Conservation (phyloP, 78 protist species). For the Anaeramoeba flamelloides region DNA sequence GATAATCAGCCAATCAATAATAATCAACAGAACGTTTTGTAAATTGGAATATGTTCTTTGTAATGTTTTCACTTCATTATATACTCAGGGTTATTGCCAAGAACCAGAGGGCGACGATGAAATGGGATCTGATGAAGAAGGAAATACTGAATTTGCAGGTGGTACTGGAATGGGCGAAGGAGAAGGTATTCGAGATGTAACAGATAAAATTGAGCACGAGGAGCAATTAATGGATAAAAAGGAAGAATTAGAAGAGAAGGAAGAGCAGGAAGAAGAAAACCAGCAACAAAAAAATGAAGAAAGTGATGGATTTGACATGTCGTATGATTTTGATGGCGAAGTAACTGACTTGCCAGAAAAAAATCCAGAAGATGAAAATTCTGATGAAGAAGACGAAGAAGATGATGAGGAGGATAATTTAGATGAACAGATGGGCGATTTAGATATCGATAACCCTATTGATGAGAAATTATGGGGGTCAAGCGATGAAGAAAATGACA, state of each 20-base stretch:
- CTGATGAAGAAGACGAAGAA: slow-evolving; percentile 8
- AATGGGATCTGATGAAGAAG: neutral
- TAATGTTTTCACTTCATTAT: slow-evolving; percentile 26
- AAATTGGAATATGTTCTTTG: slow-evolving; percentile 25
- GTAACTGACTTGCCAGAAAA: neutral
- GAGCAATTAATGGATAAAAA: slow-evolving; percentile 9
- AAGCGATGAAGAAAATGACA: neutral
- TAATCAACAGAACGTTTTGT: neutral
- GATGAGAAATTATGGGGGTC: neutral
- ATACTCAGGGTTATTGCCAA: slow-evolving; percentile 46
- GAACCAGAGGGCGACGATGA: slow-evolving; percentile 4
- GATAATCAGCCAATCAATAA: neutral
- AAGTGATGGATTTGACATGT: slow-evolving; percentile 4
- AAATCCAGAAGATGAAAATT: neutral
- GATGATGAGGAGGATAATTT: slow-evolving; percentile 23
- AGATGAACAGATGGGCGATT: slow-evolving; percentile 16
- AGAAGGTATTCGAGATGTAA: neutral
- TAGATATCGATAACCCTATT: neutral
- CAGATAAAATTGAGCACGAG: slow-evolving; percentile 9
- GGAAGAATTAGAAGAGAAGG: slow-evolving; percentile 13
- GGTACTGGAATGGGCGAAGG: slow-evolving; percentile 4
- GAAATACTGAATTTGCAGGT: neutral
- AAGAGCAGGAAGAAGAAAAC: slow-evolving; percentile 24
- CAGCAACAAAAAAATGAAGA: slow-evolving; percentile 20
- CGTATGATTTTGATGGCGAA: slow-evolving; percentile 5